Evolutionary conservation across 1,284 basidiomycete genomes (phyloP).

Genomic region (Agroathelia rolfsii): DNA sequence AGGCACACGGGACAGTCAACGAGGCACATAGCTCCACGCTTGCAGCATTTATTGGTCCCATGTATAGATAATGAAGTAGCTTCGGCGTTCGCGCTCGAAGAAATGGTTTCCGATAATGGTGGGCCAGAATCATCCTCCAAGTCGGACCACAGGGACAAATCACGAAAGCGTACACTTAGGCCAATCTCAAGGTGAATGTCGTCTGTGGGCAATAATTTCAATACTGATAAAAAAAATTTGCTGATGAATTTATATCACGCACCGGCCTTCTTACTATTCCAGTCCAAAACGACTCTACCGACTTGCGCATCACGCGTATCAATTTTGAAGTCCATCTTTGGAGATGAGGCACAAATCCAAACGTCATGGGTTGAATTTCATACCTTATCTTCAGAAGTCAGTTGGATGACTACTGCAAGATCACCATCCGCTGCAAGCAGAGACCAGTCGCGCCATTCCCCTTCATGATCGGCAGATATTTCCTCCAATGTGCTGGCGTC

Average conservation of each 20-base stretch:
- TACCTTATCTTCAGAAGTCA: constrained; percentile 63
- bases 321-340: constrained; percentile 55
- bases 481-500: constrained; percentile 61
- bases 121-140: constrained; percentile 4
- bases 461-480: constrained; percentile 32
- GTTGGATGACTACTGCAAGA: constrained; percentile 56
- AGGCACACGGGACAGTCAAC: constrained; percentile 55
- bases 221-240: constrained; percentile 4
- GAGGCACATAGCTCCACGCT: constrained; percentile 28
- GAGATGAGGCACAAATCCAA: constrained; percentile 2
- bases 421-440: constrained; percentile 66
- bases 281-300: constrained; percentile 49
- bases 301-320: constrained; percentile 51
- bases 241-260: constrained; percentile 13
- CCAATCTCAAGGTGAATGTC: constrained; percentile 70
- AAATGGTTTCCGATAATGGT: too few relatives aligned
- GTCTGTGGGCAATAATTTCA: constrained; percentile 32
- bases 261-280: constrained; percentile 83
- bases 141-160: constrained; percentile 10
- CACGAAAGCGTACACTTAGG: constrained; percentile 39
- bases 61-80: too few relatives aligned
- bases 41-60: constrained; percentile 45
- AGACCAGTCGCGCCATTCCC: constrained; percentile 61
- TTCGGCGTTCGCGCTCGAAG: too few relatives aligned
- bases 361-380: constrained; percentile 5